Base-by-base conservation (phyloP, 1,284 basidiomycete genomes). In the Sanguinoderma infundibulare region DNA sequence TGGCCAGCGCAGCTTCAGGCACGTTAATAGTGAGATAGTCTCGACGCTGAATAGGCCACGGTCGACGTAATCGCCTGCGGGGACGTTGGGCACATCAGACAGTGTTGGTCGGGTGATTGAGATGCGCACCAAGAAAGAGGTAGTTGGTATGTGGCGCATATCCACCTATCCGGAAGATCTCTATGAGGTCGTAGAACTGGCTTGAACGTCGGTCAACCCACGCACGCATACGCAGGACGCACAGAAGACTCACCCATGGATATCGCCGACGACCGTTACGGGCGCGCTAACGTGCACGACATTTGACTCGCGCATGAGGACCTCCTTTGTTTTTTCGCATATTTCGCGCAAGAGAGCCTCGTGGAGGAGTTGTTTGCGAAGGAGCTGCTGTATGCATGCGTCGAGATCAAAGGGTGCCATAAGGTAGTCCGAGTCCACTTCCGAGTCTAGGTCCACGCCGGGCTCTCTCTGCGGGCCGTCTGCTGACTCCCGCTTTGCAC, bases 201-300 rank as follows among this genome's bases (percentile, higher is more conserved):
- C 95, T 97, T 84, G 78, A 70, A 69, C 63, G 62, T 63, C 60
- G 62, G 61, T 73, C 63, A 72, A 63, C 59, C 54, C 50, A 35
- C n/a, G 67, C 58, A 49, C 56, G 56, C 52, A 60, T 57, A 63
- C 50, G 50, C 61, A 40, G 26, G 39, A 39, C 60, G 39, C 40
- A 49, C 63, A 65, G 61, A 70, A 61, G 53, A 80, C 91, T 85
- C 78, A 96, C 95, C 96, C 97, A 77, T 99, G 97, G 58, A 99
- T 99, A 75, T 99, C 98, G 57, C 98, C 98, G 32, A 99, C 97
- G 32, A 99, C 98, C 1, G 98, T 99, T 47, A 99, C 96, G n/a
- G 98, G 98, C 1, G 96, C 93, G 64, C 89, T 91, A 69, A 99
- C 94, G 73, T 99, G 98, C 14, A 99, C 96, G 61, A 99, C 98